phyloP scores from a whole-genome alignment of 2,329 filamentous ascomycete genomes.

The Fusarium camptoceras region DNA sequence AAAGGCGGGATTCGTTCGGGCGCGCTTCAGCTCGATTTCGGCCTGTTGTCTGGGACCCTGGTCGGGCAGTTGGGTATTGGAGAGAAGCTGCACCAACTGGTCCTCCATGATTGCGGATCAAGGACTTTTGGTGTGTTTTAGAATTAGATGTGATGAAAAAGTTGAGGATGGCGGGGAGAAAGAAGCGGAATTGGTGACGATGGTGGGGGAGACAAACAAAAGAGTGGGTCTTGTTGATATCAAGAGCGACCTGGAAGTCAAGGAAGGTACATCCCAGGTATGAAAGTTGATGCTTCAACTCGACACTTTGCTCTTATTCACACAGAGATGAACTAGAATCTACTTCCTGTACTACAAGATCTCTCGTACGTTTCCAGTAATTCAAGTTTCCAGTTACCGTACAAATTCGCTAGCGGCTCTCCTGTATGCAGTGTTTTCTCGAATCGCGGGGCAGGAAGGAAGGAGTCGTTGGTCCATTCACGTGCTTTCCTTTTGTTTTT shows the following conservation, averaged over 20 bases:
- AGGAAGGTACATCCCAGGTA: neutral
- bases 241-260: neutral
- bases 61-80: slow-evolving; percentile 83
- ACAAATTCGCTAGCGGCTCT: neutral
- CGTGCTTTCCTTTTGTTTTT: slow-evolving; percentile 21
- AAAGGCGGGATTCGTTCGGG: slow-evolving; percentile 77
- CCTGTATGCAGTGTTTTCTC: neutral
- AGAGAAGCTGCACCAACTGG: slow-evolving; percentile 87
- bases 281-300: neutral
- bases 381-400: neutral
- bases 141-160: slow-evolving; percentile 25
- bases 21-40: slow-evolving; percentile 82
- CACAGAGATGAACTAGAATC: too few relatives aligned
- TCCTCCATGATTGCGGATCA: slow-evolving; percentile 77
- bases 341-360: neutral
- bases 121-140: slow-evolving; percentile 23
- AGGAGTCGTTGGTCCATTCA: slow-evolving; percentile 24
- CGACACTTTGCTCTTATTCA: neutral
- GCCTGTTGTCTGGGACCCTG: slow-evolving; percentile 85
- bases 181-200: slow-evolving; percentile 37
- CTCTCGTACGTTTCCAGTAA: neutral
- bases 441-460: slow-evolving; percentile 37
- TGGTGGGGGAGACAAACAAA: slow-evolving; percentile 42
- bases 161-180: slow-evolving; percentile 43
- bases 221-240: slow-evolving; percentile 28